Evolutionary conservation across 805 yeast genomes (phyloP).

Genomic region (Kodamaea sagamina): DNA sequence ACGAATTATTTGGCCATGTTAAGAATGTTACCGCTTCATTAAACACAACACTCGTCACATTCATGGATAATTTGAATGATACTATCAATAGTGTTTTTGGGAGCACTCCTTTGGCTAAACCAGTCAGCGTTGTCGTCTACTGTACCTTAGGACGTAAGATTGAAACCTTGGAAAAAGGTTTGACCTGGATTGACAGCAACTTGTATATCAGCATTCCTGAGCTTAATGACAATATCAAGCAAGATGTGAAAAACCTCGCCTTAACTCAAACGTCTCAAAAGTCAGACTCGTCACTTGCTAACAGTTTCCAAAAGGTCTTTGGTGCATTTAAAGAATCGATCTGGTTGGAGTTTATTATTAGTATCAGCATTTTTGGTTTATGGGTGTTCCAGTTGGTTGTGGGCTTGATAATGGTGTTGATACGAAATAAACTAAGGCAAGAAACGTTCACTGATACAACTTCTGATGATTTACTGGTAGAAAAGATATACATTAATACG

Average conservation of each 20-base stretch:
- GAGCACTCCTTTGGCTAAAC: constrained; percentile 62
- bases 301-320: constrained; percentile 5
- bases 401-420: constrained; percentile 7
- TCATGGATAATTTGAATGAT: constrained; percentile 59
- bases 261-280: not conserved
- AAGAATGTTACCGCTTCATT: constrained; percentile 55
- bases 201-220: constrained; percentile 61
- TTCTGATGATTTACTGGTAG: not conserved
- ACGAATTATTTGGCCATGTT: constrained; percentile 66
- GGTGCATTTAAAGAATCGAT: constrained; percentile 8
- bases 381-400: constrained; percentile 16
- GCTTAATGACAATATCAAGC: constrained; percentile 6
- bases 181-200: constrained; percentile 75
- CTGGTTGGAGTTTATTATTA: constrained; percentile 11
- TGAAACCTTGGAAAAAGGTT: constrained; percentile 62
- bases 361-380: constrained; percentile 12
- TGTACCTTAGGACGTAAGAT: constrained; percentile 82
- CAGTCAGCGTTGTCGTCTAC: constrained; percentile 67
- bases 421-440: constrained; percentile 1
- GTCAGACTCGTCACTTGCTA: not conserved
- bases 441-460: not conserved
- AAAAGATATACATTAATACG: not conserved
- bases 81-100: constrained; percentile 64
- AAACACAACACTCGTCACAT: constrained; percentile 59
- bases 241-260: constrained; percentile 6